Evolutionary conservation across 140 eudicot genomes (phyloP), one percentile per base, ranked within the genome.

Genomic region (Oenanthe javanica): DNA sequence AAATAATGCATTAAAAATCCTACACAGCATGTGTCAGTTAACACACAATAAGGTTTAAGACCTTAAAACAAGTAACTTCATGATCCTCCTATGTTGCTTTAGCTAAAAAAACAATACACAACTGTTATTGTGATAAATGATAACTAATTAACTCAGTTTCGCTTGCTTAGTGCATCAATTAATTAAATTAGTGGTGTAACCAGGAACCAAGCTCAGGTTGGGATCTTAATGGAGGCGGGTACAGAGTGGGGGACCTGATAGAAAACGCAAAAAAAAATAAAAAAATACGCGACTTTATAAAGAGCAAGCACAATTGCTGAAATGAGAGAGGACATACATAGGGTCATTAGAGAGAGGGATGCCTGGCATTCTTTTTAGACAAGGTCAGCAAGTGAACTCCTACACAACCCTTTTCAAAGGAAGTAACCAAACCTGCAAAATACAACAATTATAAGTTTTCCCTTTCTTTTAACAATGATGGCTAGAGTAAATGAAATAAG

Each of bases 331-430:
- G 81, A 80, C 93, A 43, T 91, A 94, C 97, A 89, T 83, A 86
- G 91, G 86, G 84, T 92, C 96, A 74, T 94, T 94, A 86, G 94
- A 80, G 79, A 90, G 87, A 83, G 96, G 96, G 90, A 90, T 89
- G 91, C 96, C 97, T 42, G 97, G 97, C 98, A 94, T 94, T 86
- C 86, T 90, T 86, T 61, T 88, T 84, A 84, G 46, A 79, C 79
- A 81, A 79, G 77, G 70, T 80, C 83, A 57, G 82, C 77, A 70
- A 71, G 76, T 82, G 73, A 72, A 78, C 79, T 71, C 91, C 84
- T 79, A 74, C 79, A 79, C 54, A 63, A 83, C 80, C 74, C 78
- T 78, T 63, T 82, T 75, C 79, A 72, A 71, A 83, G 82, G 73
- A 76, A 63, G 82, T 81, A 21, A 23, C 75, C 75, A 82, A 72